Percentiles rank a stretch among this genome's conserved stretches.
Conservation (phyloP, 2,329 filamentous ascomycete species). For the Fusarium staphyleae region DNA sequence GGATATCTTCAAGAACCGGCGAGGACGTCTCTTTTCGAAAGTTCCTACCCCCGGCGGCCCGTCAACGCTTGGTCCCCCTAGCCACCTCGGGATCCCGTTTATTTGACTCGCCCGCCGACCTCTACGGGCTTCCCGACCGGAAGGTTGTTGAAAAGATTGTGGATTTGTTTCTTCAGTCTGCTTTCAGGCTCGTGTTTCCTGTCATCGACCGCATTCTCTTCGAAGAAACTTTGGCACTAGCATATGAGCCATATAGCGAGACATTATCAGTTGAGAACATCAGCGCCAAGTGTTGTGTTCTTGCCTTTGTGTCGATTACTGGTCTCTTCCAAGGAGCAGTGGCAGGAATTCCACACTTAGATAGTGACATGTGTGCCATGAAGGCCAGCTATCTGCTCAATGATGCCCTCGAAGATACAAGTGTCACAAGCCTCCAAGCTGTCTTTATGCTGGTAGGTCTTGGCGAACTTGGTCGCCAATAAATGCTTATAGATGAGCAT, state of each 20-base stretch:
- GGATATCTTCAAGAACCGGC: constrained; percentile 32
- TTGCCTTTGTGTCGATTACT: constrained; percentile 55
- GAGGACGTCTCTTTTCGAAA: constrained; percentile 10
- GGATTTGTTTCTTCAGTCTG: constrained; percentile 36
- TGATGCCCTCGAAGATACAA: constrained; percentile 53
- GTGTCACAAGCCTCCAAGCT: constrained; percentile 53
- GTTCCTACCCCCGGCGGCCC: not conserved
- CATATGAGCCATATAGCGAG: constrained; percentile 47
- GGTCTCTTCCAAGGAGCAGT: constrained; percentile 29
- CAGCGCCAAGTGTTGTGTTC: constrained; percentile 55
- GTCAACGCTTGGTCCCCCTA: not conserved
- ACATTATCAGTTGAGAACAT: constrained; percentile 38
- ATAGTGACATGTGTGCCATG: constrained; percentile 50
- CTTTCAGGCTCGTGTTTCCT: constrained; percentile 56
- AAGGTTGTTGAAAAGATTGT: constrained; percentile 39
- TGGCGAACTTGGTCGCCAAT: not conserved
- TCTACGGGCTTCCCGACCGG: constrained; percentile 35
- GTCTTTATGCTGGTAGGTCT: constrained; percentile 56
- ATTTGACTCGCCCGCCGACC: constrained; percentile 1
- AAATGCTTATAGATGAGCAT: not conserved
- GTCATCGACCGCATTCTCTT: constrained; percentile 57
- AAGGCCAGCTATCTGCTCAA: constrained; percentile 53
- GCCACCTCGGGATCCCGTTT: not conserved
- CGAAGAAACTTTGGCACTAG: constrained; percentile 51
- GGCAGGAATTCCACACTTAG: constrained; percentile 37